A percentile compares a stretch with the other conserved stretches of the same genome.
Conservation (phyloP, 352 stramenopile genomes). For the Globisporangium recalcitrans region DNA sequence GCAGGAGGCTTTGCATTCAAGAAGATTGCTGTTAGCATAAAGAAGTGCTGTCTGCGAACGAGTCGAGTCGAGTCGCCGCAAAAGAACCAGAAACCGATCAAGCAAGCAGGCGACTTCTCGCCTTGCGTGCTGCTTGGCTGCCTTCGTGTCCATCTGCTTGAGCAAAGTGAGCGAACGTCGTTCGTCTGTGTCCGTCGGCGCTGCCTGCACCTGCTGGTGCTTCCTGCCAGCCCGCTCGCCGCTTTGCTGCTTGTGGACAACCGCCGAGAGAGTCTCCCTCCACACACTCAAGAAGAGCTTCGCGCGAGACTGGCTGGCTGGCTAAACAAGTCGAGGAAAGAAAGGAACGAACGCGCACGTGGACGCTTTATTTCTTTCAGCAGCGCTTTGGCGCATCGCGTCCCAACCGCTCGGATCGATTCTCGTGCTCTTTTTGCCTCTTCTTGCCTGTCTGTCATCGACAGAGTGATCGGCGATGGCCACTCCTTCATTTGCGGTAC, state of each 20-base stretch:
- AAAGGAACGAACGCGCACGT: conserved; percentile 3
- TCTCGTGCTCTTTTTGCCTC: not conserved
- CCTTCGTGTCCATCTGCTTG: not conserved
- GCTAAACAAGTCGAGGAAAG: not conserved
- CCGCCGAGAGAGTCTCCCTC: conserved; percentile 5
- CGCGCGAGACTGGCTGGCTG: not conserved
- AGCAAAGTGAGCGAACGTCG: not conserved
- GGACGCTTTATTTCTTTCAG: conserved; percentile 2
- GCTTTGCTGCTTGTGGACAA: not conserved
- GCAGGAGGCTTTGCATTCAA: not conserved
- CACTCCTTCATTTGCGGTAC: conserved; percentile 14
- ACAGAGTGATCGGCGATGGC: conserved; percentile 6
- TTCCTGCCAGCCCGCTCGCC: not conserved
- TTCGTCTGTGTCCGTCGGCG: not conserved
- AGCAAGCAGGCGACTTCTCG: not conserved
- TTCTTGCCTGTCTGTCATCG: not conserved
- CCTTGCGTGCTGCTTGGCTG: not conserved
- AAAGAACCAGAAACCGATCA: not conserved
- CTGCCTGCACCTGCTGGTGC: not conserved
- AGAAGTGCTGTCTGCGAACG: not conserved
- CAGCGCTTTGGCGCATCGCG: conserved; percentile 4
- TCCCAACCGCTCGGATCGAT: not conserved
- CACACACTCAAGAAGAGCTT: not conserved
- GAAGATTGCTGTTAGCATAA: not conserved
- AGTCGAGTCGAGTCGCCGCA: not conserved